phyloP scores from a whole-genome alignment of 306 rosid species.

The Herpetospermum pedunculosum region DNA sequence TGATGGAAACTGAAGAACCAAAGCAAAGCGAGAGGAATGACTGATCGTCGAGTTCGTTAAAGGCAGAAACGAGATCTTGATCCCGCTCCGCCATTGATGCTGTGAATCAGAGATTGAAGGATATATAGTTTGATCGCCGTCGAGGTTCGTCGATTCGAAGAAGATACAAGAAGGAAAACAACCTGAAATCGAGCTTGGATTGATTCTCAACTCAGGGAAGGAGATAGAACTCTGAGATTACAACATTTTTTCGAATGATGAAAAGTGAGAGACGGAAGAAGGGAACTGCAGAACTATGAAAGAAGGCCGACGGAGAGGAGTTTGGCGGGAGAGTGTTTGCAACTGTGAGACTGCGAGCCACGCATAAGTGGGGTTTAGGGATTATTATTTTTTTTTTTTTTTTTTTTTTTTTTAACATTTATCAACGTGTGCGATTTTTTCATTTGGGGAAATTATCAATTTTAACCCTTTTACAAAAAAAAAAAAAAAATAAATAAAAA shows the following conservation, averaged over 20 bases:
- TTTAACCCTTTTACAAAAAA: no score
- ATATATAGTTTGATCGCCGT: slow-evolving; percentile 15
- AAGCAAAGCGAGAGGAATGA: slow-evolving; percentile 59
- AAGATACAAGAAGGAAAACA: slow-evolving; percentile 23
- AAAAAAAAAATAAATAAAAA: no score
- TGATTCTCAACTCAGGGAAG: not conserved
- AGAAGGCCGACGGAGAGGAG: not conserved
- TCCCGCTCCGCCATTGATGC: slow-evolving; percentile 21
- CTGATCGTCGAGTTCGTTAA: slow-evolving; percentile 35
- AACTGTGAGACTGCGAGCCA: not conserved
- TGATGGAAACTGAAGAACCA: slow-evolving; percentile 28
- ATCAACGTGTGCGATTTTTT: no score
- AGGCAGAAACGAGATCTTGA: not conserved
- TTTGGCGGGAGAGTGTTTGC: not conserved
- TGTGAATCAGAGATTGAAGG: slow-evolving; percentile 19
- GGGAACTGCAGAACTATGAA: not conserved
- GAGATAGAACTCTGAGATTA: not conserved
- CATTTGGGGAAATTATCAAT: no score
- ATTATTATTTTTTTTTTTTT: no score
- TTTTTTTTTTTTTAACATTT: no score
- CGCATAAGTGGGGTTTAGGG: not conserved
- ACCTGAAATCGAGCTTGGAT: not conserved
- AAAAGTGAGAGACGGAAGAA: not conserved
- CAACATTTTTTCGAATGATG: not conserved
- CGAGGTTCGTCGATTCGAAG: slow-evolving; percentile 26